A percentile compares a stretch with the other conserved stretches of the same genome.
These are phyloP conservation scores for Auriscalpium vulgare DNA, from an alignment of 768 basidiomycete species.

Conservation along the genomic window DNA sequence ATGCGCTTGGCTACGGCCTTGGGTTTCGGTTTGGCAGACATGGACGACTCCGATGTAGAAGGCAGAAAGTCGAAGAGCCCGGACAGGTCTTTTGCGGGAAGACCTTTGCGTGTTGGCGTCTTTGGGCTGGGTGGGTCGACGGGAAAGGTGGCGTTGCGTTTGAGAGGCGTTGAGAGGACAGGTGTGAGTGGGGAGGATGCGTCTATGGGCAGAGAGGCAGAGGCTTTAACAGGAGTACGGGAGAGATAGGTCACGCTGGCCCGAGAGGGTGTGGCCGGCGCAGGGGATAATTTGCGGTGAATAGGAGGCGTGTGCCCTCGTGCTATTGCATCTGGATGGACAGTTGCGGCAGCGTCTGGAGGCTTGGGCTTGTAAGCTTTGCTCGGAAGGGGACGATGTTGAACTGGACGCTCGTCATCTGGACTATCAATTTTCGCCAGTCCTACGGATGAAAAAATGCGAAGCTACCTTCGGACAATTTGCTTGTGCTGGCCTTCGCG, in stretches of 20 bases:
- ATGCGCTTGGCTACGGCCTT: slow-evolving; percentile 54
- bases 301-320: neutral
- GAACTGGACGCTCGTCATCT: no score
- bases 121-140: slow-evolving; percentile 3
- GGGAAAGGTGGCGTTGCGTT: slow-evolving; percentile 1
- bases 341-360: neutral
- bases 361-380: no score
- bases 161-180: neutral
- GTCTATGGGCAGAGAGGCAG: neutral
- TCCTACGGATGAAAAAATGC: no score
- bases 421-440: no score
- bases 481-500: no score
- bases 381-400: no score
- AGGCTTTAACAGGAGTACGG: slow-evolving; percentile 12
- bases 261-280: slow-evolving; percentile 6
- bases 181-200: slow-evolving; percentile 12
- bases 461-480: no score
- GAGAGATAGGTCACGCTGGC: slow-evolving; percentile 1
- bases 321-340: neutral
- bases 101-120: neutral
- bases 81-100: slow-evolving; percentile 35
- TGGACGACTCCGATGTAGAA: neutral
- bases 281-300: neutral
- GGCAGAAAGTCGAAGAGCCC: slow-evolving; percentile 36
- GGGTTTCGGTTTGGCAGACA: slow-evolving; percentile 5